Base-by-base conservation (phyloP, 768 basidiomycete genomes). In the Tylopilus plumbeoviolaceoides region DNA sequence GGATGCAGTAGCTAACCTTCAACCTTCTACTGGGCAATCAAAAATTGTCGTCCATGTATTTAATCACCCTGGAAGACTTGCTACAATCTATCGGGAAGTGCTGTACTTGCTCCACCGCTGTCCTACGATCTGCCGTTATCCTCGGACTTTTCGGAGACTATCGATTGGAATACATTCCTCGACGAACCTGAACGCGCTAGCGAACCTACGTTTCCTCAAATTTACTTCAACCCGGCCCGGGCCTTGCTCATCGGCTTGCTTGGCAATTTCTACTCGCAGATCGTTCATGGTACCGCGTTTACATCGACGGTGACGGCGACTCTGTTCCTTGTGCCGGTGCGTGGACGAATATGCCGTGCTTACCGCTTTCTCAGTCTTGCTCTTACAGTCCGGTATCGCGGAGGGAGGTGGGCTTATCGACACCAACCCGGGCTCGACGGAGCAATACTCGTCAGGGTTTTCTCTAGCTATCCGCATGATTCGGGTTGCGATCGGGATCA, bases 221-320 rank as follows among this genome's bases (percentile, higher is more conserved):
- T n/a, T n/a, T n/a, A n/a, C n/a, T n/a, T n/a, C n/a, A n/a, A n/a
- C n/a, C n/a, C n/a, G n/a, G n/a, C n/a, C n/a, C n/a, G 91, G 18
- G 88, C 91, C 20, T 78, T 90, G 59, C 79, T 84, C 31, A 83
- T 90, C 53, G 89, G 91, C 33, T 68, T 84, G n/a, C 76, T 90
- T 33, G 90, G 89, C 44, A 91, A 91, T 62, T 63, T 84, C n/a
- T 91, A 91, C 64, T 89, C 89, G 33, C 79, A 89, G 17, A 68
- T 86, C 17, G 74, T 84, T 53, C 76, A 83, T 27, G 90, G 89
- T 48, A 91, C 89, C 3, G 89, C 91, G 4, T 94, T 93, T 67
- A 91, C 89, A 0, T 83, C 86, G 11, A 94, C 92, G 88, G 87
- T 92, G n/a, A 88, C 91, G 3, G 88, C 89, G n/a, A 86, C 95